phyloP scores from a whole-genome alignment of 495 filamentous ascomycete genomes.

The Neurospora sp. region DNA sequence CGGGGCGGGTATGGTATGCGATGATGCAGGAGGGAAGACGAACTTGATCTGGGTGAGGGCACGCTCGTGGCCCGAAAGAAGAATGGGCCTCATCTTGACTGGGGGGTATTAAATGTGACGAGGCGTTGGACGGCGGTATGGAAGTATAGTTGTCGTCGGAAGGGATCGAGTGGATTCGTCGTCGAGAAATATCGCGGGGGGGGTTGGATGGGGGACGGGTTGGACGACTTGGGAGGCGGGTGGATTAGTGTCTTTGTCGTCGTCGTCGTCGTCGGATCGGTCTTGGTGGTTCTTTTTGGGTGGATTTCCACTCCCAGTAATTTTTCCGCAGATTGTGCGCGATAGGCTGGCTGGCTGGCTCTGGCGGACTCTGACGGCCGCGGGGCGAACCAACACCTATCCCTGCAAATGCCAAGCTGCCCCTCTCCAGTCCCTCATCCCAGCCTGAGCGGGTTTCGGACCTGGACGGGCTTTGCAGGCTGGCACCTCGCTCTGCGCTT shows the following conservation, averaged over 20 bases:
- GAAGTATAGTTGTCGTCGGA: constrained; percentile 1
- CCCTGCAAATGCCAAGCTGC: neutral
- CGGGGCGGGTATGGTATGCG: neutral
- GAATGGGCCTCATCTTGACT: constrained; percentile 79
- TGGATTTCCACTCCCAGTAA: constrained; percentile 16
- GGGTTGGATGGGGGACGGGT: neutral
- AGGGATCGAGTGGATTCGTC: constrained; percentile 1
- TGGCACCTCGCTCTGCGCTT: neutral
- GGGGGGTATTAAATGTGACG: neutral
- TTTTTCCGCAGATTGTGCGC: constrained; percentile 29
- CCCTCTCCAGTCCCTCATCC: neutral
- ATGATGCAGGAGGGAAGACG: constrained; percentile 12
- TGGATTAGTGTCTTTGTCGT: neutral
- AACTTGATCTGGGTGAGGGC: constrained; percentile 96
- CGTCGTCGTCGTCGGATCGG: constrained; percentile 1
- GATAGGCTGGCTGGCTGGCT: constrained; percentile 12
- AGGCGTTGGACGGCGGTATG: neutral
- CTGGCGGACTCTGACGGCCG: neutral
- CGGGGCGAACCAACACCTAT: neutral
- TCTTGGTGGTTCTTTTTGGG: constrained; percentile 7
- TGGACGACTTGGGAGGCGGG: neutral
- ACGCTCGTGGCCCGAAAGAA: constrained; percentile 95
- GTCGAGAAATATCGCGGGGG: constrained; percentile 4
- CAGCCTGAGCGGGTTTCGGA: neutral
- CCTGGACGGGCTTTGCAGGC: neutral